phyloP scores from a whole-genome alignment of 352 stramenopile species.

The Phytophthora agathidicida region DNA sequence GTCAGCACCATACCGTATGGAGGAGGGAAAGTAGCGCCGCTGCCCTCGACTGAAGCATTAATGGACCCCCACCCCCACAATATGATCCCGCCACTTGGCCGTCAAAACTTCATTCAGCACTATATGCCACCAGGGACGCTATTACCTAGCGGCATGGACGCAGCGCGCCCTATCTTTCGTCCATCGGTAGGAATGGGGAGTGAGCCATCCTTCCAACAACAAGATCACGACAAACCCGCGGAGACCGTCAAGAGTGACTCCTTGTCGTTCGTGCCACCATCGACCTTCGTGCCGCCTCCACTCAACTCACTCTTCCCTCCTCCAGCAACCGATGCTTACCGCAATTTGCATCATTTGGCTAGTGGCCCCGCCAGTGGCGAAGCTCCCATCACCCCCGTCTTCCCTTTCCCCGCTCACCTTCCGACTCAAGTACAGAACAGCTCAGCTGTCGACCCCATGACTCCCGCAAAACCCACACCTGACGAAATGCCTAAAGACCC shows the following conservation, averaged over 20 bases:
- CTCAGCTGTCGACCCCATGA: not conserved
- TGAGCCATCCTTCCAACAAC: conserved; percentile 18
- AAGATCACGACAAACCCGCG: conserved; percentile 20
- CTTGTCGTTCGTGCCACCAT: conserved; percentile 6
- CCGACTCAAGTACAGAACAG: conserved; percentile 14
- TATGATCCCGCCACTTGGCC: conserved; percentile 22
- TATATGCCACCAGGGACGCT: conserved; percentile 6
- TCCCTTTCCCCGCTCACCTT: conserved; percentile 28
- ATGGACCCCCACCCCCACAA: conserved; percentile 21
- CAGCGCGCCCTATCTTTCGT: conserved; percentile 15
- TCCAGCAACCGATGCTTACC: conserved; percentile 8
- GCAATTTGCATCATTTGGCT: conserved; percentile 17
- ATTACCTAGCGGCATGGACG: conserved; percentile 12
- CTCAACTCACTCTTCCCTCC: conserved; percentile 27
- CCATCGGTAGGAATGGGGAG: not conserved
- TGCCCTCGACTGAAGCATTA: conserved; percentile 18
- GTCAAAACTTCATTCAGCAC: conserved; percentile 22
- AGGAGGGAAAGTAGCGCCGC: conserved; percentile 23
- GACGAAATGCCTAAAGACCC: conserved; percentile 5
- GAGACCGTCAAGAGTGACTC: conserved; percentile 19
- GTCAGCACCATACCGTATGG: conserved; percentile 14
- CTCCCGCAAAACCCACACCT: conserved; percentile 10
- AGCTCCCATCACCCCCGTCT: conserved; percentile 10
- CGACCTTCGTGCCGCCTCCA: conserved; percentile 28
- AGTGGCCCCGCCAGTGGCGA: conserved; percentile 7